These are phyloP conservation scores for Wickerhamomyces chaumierensis DNA, from an alignment of 805 yeast genomes.

Conservation along the genomic window DNA sequence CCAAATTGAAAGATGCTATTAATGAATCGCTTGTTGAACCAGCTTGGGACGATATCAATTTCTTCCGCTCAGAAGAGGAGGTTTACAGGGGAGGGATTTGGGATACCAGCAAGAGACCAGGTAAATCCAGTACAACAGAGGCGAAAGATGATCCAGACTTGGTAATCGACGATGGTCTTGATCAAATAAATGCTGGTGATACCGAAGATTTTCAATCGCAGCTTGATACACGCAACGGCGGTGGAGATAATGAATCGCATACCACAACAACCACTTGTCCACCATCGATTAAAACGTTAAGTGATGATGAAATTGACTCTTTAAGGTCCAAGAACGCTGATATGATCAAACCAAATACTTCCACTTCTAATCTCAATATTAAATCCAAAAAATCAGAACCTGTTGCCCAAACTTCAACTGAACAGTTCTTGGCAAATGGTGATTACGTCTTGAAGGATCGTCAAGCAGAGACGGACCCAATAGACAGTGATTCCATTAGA, in stretches of 20 bases:
- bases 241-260: too few species aligned
- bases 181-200: too few species aligned
- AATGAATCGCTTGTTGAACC: constrained; percentile 77
- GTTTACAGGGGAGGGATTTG: constrained; percentile 90
- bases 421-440: constrained; percentile 20
- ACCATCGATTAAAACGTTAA: too few species aligned
- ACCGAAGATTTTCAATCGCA: constrained; percentile 1
- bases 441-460: constrained; percentile 13
- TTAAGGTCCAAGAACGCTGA: constrained; percentile 7
- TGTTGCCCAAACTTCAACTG: constrained; percentile 15
- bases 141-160: background rate
- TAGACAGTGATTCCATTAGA: constrained; percentile 2
- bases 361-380: constrained; percentile 1
- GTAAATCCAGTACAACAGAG: constrained; percentile 5
- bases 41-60: constrained; percentile 76
- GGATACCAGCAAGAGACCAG: constrained; percentile 35
- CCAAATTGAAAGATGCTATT: constrained; percentile 67
- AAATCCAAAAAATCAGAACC: constrained; percentile 12
- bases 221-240: too few species aligned
- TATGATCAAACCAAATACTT: constrained; percentile 2
- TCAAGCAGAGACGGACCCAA: constrained; percentile 6
- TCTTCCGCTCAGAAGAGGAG: constrained; percentile 52
- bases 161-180: too few species aligned
- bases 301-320: constrained; percentile 7
- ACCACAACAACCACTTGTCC: too few species aligned